Evolutionary conservation across 1,284 basidiomycete genomes (phyloP).

Genomic region (Bondarzewia mesenterica): DNA sequence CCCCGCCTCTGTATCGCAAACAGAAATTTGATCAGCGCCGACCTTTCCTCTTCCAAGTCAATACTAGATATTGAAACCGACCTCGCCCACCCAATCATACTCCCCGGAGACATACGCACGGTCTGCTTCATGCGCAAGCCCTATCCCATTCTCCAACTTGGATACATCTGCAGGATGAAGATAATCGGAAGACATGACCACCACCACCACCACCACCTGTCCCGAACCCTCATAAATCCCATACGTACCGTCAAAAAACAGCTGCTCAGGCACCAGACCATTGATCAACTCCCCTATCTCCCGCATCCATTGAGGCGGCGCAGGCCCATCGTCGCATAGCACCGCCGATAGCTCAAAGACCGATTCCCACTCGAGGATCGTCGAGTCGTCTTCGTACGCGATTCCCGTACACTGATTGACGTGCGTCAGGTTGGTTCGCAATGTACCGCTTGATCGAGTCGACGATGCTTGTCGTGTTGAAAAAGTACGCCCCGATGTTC

Average conservation of each 20-base stretch:
- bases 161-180: conserved; percentile 14
- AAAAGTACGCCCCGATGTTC: conserved; percentile 19
- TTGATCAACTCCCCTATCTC: conserved; percentile 23
- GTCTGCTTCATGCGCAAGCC: conserved; percentile 11
- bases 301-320: conserved; percentile 24
- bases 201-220: conserved; percentile 3
- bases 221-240: conserved; percentile 12
- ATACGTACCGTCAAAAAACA: conserved; percentile 13
- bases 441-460: conserved; percentile 20
- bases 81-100: conserved; percentile 16
- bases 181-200: conserved; percentile 15
- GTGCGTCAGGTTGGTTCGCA: conserved; percentile 16
- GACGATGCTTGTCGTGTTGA: conserved; percentile 17
- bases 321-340: conserved; percentile 16
- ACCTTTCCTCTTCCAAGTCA: conserved; percentile 1
- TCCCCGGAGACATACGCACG: conserved; percentile 19
- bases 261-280: conserved; percentile 23
- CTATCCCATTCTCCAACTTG: conserved; percentile 11
- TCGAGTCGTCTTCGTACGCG: conserved; percentile 21
- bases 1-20: background rate
- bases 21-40: background rate
- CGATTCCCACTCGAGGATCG: conserved; percentile 26
- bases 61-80: background rate
- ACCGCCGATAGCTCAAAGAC: conserved; percentile 26
- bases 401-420: conserved; percentile 20